phyloP scores from a whole-genome alignment of 164 flowering plant genomes.

The Stephania cephalantha region DNA sequence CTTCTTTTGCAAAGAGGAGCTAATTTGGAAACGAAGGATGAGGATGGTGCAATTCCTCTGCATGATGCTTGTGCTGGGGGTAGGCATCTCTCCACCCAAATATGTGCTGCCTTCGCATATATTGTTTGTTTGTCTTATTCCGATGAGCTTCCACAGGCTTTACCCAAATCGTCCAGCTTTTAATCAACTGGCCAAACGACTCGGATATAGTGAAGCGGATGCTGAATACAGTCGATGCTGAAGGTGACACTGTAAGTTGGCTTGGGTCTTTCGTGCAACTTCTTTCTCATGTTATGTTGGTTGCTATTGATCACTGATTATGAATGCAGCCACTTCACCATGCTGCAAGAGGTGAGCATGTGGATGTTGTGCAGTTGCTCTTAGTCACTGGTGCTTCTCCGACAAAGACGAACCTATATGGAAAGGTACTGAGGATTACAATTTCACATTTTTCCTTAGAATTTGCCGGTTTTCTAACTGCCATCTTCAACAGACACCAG shows the following conservation, averaged over 20 bases:
- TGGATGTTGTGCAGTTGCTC: conserved; percentile 47
- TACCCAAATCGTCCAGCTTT: conserved; percentile 58
- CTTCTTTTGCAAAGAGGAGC: conserved; percentile 85
- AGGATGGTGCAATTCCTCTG: conserved; percentile 92
- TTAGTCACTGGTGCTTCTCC: conserved; percentile 67
- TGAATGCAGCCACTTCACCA: conserved; percentile 82
- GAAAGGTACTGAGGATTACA: conserved; percentile 41
- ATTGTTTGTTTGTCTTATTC: not conserved
- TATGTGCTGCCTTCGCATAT: not conserved
- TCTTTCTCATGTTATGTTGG: not conserved
- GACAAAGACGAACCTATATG: conserved; percentile 46
- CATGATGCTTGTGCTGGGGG: conserved; percentile 99
- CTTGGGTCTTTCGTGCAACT: not conserved
- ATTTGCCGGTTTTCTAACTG: conserved; percentile 1
- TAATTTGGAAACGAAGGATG: conserved; percentile 64
- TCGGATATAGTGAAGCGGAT: conserved; percentile 45
- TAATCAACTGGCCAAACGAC: conserved; percentile 37
- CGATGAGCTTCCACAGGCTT: conserved; percentile 42
- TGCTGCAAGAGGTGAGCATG: conserved; percentile 86
- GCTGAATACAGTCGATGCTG: conserved; percentile 68
- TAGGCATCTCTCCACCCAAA: conserved; percentile 14
- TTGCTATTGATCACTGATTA: conserved; percentile 6
- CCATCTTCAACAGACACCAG: conserved; percentile 36
- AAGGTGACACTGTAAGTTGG: conserved; percentile 81
- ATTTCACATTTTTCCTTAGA: not conserved